Evolutionary conservation across 768 basidiomycete genomes (phyloP), one percentile per base, ranked within the genome.

Genomic region (Pilatotrama ljubarskyi): DNA sequence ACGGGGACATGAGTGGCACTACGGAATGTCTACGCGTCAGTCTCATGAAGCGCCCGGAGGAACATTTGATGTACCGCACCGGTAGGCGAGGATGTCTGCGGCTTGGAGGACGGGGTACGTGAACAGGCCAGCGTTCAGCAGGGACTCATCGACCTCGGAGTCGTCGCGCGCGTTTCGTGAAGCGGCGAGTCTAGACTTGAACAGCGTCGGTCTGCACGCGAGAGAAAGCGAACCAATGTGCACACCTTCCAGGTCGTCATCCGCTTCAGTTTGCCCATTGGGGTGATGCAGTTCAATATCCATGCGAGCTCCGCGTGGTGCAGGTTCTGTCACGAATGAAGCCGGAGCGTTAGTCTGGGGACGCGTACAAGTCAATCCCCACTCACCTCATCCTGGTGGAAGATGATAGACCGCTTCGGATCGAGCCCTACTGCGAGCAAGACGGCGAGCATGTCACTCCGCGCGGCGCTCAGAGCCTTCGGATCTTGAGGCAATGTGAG

Each of bases 241-340:
- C 77, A 26, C 59, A 91, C 93, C 84, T 98, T 98, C 94, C 95
- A 98, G 0, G 93, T 94, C 4, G 95, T 98, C 96, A 98, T 97
- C 42, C 95, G 75, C 40, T 86, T 84, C 10, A 98, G 75, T 65
- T 85, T 86, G 10, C 93, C 93, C 20, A 95, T 79, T 0, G 93
- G 87, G 0, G 92, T 88, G 32, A 94, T 75, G 66, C 93, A 96
- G 63, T 84, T 91, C 58, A 98, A 72, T 48, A 95, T 85, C 96
- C 95, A 98, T 2, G 90, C 87, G 17, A 97, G 75, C 65, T 98
- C 95, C 0, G 86, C 81, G 68, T 98, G 95, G 61, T 88, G 80
- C 52, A 79, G 85, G 55, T 95, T 92, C 93, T 96, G 59, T 24
- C 26, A 37, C 8, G 48, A 9, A 41, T 10, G 14, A 35, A 13